Base-by-base conservation (phyloP, 2,329 filamentous ascomycete species). In the Pseudonectria foliicola region DNA sequence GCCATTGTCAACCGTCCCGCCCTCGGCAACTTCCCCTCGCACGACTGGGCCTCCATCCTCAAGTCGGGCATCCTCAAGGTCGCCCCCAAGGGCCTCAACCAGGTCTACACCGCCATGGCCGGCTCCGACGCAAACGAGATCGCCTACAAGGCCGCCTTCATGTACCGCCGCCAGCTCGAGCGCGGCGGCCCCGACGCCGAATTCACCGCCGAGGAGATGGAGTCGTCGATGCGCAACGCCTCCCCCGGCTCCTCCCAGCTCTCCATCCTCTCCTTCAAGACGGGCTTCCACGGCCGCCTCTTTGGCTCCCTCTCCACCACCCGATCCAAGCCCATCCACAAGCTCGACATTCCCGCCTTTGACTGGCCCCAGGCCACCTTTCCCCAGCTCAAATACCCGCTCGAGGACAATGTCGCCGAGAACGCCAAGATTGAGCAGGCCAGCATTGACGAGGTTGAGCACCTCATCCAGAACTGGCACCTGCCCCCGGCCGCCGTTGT, bases 71-170 rank as follows among this genome's bases (percentile, higher is more conserved):
- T 93, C 43, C 77, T 95, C 49, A 80, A 76, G 53, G 86, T 85
- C 31, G 86, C 88, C 0, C 89, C 88, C 40, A 82, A 82, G 59
- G 88, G 88, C 24, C 67, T 90, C 44, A 67, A 88, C 69, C 85
- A 95, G 62, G 87, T 95, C 50, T 94, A 94, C 67, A 95, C 88
- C 13, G 86, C 82, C 46, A 83, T 87, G 70, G 78, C 87, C 35
- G 88, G 88, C 42, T 93, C 86, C 13, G 88, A 95, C 55, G 88
- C 88, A 63, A 95, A 95, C 66, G 89, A 95, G 68, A 84, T 85
- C 24, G 89, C 89, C 28, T 95, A 87, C 76, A 95, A 95, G 68
- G 88, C 88, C 7, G 88, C 89, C 32, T 95, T 95, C 68, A 95
- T 95, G 81, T 93, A 82, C 74, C 81, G 82, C 55, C 80, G 85